Evolutionary conservation across 495 filamentous ascomycete genomes (phyloP), one percentile per base, ranked within the genome.

Genomic region (Daldinia caldariorum): DNA sequence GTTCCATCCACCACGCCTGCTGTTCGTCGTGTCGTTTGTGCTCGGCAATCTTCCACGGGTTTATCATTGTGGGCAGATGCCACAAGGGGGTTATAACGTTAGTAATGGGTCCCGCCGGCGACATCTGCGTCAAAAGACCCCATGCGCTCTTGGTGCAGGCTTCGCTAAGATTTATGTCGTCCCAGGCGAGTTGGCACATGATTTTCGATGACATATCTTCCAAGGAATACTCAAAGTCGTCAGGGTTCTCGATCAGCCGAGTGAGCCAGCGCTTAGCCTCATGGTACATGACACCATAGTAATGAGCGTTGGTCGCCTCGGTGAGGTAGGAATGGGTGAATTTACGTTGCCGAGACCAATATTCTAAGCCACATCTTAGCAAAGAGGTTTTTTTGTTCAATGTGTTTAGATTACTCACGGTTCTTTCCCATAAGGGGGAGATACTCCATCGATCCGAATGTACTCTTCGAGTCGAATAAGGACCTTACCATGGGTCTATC

Each of bases 141-240:
- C 74, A 80, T 3, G 80, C 80, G 39, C 74, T 74, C 39, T 72
- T 74, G n/a, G 73, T 77, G 60, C 74, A 77, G 55, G 77, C 75
- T 59, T 76, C 73, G 70, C 78, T 79, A 6, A 79, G 65, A 18
- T 53, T 60, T 4, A 75, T 66, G 34, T 82, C 79, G 51, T 79
- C 79, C 79, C 79, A 82, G 32, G 77, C 77, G 35, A 82, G 53
- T 55, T 77, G 70, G 54, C 79, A 82, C 80, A 82, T 82, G 47
- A 82, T 59, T 55, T 79, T 80, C 22, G 79, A 74, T 1, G 79
- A 61, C 79, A 82, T 81, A 47, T 82, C 80, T 50, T 81, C 78
- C 34, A 81, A 70, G 6, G 74, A 77, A n/a, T 58, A 61, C 29
- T 74, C 74, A 59, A 81, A 82, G 64, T 74, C 57, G 35, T 80